A percentile compares a stretch with the other conserved stretches of the same genome.
Conservation (phyloP, 345 rosid species). For the Eucalyptus globulus region DNA sequence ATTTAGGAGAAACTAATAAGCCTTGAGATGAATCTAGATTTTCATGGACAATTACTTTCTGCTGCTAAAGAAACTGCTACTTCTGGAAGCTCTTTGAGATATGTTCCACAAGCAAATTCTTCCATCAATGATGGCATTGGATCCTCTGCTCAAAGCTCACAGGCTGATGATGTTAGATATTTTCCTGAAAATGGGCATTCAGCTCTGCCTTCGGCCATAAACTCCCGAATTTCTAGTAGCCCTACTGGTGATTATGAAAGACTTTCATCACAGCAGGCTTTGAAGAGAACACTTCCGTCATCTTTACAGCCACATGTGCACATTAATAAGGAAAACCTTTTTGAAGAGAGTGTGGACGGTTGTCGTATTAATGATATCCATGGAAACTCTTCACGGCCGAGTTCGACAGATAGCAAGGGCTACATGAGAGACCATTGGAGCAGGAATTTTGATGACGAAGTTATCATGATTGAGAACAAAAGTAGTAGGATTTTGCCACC, state of each 20-base stretch:
- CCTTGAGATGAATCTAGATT: conserved; percentile 21
- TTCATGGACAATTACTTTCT: neutral
- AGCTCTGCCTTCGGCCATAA: conserved; percentile 17
- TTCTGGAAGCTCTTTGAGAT: conserved; percentile 27
- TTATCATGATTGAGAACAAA: conserved; percentile 39
- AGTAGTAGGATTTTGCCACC: conserved; percentile 55
- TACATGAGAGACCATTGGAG: conserved; percentile 18
- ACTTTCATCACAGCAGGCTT: conserved; percentile 47
- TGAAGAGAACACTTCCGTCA: conserved; percentile 44
- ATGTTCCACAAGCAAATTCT: neutral
- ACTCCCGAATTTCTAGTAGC: conserved; percentile 38
- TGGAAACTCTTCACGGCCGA: conserved; percentile 18
- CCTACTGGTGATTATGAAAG: conserved; percentile 38
- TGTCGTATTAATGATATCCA: conserved; percentile 24
- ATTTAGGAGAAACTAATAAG: neutral
- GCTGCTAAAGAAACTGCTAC: conserved; percentile 10
- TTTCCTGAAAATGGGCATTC: conserved; percentile 18
- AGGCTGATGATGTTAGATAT: conserved; percentile 15
- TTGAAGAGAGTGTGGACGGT: conserved; percentile 12
- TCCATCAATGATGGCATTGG: conserved; percentile 2
- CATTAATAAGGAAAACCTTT: neutral
- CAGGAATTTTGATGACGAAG: conserved; percentile 19
- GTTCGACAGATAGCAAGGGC: conserved; percentile 22
- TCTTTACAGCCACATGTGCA: conserved; percentile 17
- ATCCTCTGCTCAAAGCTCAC: conserved; percentile 3